Conservation (phyloP, 495 filamentous ascomycete genomes). For the Gamarada debralockiae region DNA sequence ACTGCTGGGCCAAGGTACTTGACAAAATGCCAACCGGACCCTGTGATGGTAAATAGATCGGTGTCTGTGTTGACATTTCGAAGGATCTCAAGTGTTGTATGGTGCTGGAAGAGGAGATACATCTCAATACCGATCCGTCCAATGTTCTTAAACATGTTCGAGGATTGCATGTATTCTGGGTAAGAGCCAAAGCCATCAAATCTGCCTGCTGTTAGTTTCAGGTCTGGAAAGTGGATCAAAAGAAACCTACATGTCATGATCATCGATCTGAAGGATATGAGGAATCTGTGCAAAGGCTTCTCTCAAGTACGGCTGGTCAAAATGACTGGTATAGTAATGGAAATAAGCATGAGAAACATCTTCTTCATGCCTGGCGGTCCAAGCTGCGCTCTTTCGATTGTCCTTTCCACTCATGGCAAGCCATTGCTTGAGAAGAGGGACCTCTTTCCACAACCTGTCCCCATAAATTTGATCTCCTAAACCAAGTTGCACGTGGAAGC, state of each 20-base stretch:
- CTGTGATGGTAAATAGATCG: conserved; percentile 95
- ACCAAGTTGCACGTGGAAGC: conserved; percentile 90
- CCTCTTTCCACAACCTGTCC: conserved; percentile 93
- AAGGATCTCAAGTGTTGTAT: conserved; percentile 91
- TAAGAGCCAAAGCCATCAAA: conserved; percentile 99
- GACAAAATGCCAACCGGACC: conserved; percentile 95
- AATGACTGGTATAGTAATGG: conserved; percentile 97
- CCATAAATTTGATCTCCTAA: conserved; percentile 95
- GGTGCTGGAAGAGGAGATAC: conserved; percentile 99
- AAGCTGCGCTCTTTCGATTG: conserved; percentile 80
- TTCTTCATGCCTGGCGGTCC: conserved; percentile 92
- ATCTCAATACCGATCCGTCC: conserved; percentile 96
- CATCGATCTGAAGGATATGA: conserved; percentile 87
- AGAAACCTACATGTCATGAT: conserved; percentile 89
- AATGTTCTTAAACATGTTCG: conserved; percentile 96
- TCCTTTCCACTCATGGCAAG: conserved; percentile 85
- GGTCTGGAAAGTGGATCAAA: background rate
- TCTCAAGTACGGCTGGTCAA: conserved; percentile 88
- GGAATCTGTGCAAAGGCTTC: conserved; percentile 98
- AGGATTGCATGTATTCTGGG: conserved; percentile 97
- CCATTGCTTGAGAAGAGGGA: conserved; percentile 91
- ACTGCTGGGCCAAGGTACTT: conserved; percentile 93
- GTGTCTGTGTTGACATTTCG: conserved; percentile 79
- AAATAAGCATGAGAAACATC: conserved; percentile 96
- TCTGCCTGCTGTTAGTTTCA: conserved; percentile 36